Conservation (phyloP, 1,139 yeast species). For the Suhomyces choctaworum region DNA sequence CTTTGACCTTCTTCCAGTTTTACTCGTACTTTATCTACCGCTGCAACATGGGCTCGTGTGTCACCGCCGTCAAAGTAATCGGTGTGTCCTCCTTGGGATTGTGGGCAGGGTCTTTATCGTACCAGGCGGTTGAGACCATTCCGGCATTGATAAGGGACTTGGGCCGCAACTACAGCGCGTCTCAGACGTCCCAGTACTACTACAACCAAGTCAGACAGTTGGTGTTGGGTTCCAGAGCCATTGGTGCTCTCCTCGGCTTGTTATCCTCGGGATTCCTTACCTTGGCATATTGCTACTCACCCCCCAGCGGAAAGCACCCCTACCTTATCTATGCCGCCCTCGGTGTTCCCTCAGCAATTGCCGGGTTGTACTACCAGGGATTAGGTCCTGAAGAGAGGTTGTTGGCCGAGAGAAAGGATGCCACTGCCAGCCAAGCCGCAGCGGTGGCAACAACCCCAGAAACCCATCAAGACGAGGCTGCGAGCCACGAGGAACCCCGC, state of each 20-base stretch:
- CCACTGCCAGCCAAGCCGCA: conserved; percentile 6
- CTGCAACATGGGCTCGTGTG: conserved; percentile 43
- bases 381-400: conserved; percentile 13
- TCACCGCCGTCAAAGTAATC: conserved; percentile 49
- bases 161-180: conserved; percentile 13
- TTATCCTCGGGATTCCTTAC: conserved; percentile 41
- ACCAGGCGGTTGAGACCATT: conserved; percentile 36
- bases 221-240: conserved; percentile 24
- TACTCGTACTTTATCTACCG: background rate
- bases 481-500: conserved; percentile 10
- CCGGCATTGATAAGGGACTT: conserved; percentile 39
- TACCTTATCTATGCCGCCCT: conserved; percentile 57
- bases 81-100: conserved; percentile 57
- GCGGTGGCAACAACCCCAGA: background rate
- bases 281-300: conserved; percentile 44
- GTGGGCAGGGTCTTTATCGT: conserved; percentile 42
- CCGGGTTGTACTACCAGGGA: conserved; percentile 14
- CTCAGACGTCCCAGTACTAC: conserved; percentile 7
- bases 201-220: conserved; percentile 10
- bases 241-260: conserved; percentile 36
- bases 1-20: background rate
- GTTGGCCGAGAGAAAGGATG: conserved; percentile 10
- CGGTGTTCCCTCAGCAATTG: conserved; percentile 38
- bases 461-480: background rate
- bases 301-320: conserved; percentile 52